Evolutionary conservation across 2,329 filamentous ascomycete genomes (phyloP).

Genomic region (Epichloe sylvatica): DNA sequence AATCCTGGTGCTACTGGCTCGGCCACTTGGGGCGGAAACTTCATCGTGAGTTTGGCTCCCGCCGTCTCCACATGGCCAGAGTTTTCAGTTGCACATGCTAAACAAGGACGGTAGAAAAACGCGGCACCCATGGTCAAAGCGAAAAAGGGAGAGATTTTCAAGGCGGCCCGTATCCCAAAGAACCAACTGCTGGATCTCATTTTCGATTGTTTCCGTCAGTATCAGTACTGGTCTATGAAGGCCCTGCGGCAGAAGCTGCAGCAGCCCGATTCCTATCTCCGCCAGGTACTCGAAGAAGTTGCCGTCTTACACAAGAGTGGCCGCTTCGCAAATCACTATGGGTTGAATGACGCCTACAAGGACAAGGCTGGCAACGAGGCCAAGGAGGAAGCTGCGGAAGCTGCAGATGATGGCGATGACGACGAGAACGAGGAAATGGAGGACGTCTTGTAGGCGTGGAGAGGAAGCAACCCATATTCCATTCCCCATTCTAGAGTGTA

Average conservation of each 20-base stretch:
- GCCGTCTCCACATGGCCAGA: not conserved
- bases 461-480: not conserved
- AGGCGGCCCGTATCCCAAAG: slow-evolving; percentile 79
- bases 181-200: slow-evolving; percentile 78
- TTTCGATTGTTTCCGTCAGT: slow-evolving; percentile 69
- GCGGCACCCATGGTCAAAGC: slow-evolving; percentile 35
- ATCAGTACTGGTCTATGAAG: slow-evolving; percentile 90
- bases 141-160: slow-evolving; percentile 56
- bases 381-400: slow-evolving; percentile 41
- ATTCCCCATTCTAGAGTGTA: no score
- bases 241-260: slow-evolving; percentile 61
- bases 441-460: slow-evolving; percentile 42
- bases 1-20: slow-evolving; percentile 36
- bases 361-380: slow-evolving; percentile 27
- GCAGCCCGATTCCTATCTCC: slow-evolving; percentile 89
- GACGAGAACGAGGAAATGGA: slow-evolving; percentile 63
- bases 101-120: slow-evolving; percentile 32
- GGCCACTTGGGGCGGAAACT: slow-evolving; percentile 27
- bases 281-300: slow-evolving; percentile 69
- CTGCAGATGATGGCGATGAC: slow-evolving; percentile 50
- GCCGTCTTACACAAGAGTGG: slow-evolving; percentile 73
- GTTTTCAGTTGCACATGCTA: not conserved
- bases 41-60: slow-evolving; percentile 40
- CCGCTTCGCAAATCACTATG: slow-evolving; percentile 74
- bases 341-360: slow-evolving; percentile 48